These are phyloP conservation scores for Leonotis leonurus DNA, from an alignment of 257 asterid species.

Conservation along the genomic window DNA sequence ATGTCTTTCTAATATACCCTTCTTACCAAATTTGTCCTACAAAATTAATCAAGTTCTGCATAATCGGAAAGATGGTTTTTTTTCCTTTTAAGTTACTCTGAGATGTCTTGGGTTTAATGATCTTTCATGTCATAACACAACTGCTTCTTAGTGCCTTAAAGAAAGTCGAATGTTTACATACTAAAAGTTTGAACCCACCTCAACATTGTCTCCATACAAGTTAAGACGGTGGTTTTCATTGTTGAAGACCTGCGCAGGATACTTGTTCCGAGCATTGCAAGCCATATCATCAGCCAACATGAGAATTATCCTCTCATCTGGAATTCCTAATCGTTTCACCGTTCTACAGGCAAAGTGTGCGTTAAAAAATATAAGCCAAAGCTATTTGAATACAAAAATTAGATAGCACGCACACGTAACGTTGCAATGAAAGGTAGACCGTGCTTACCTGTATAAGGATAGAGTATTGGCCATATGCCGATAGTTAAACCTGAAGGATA, in stretches of 20 bases:
- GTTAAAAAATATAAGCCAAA: neutral
- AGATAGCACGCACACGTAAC: neutral
- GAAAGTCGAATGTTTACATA: neutral
- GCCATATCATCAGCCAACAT: constrained; percentile 99
- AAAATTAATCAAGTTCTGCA: neutral
- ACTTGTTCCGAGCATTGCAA: constrained; percentile 92
- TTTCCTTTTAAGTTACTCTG: neutral
- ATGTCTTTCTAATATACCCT: neutral
- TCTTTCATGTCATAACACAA: neutral
- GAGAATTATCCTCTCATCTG: constrained; percentile 94
- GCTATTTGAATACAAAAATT: neutral
- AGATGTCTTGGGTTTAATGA: constrained; percentile 2
- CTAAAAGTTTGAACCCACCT: constrained; percentile 41
- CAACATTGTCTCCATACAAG: constrained; percentile 92
- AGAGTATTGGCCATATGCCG: constrained; percentile 96
- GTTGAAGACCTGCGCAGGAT: constrained; percentile 98
- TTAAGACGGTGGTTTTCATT: constrained; percentile 89
- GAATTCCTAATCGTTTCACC: constrained; percentile 94
- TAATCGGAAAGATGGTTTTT: neutral
- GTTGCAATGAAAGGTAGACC: neutral
- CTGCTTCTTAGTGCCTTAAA: neutral
- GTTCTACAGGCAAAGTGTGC: constrained; percentile 42
- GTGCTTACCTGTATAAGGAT: constrained; percentile 76
- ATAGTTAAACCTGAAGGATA: constrained; percentile 74
- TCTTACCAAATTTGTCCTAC: neutral